Conservation (phyloP, 2,329 filamentous ascomycete genomes). For the Botrytis porri region DNA sequence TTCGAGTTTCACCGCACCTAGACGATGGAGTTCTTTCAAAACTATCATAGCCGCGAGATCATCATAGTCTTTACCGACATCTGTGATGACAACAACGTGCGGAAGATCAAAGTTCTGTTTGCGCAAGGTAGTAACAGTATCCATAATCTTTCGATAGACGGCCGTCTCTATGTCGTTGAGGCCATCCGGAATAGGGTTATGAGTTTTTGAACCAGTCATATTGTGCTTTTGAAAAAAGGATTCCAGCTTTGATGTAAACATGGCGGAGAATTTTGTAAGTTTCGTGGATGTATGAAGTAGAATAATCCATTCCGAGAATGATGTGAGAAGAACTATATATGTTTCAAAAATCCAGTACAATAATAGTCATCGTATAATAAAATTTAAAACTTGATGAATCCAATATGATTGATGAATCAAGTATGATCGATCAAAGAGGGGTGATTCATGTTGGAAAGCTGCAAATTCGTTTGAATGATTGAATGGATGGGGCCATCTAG, state of each 20-base stretch:
- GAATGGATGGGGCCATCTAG: background rate
- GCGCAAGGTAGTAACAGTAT: background rate
- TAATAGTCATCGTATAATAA: background rate
- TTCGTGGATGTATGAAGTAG: background rate
- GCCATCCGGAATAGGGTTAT: background rate
- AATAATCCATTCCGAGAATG: background rate
- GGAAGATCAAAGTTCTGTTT: constrained; percentile 16
- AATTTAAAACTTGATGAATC: background rate
- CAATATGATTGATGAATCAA: background rate
- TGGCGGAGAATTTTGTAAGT: background rate
- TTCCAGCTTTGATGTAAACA: background rate
- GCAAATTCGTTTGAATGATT: background rate
- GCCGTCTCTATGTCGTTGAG: background rate
- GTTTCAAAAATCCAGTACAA: background rate
- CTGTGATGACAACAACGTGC: constrained; percentile 32
- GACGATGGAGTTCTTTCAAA: constrained; percentile 33
- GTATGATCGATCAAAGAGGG: background rate
- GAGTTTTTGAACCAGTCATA: background rate
- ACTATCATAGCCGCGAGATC: constrained; percentile 34
- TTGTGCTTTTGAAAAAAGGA: background rate
- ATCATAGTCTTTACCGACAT: constrained; percentile 36
- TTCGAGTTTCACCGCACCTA: constrained; percentile 30
- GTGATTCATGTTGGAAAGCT: background rate
- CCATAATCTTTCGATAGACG: constrained; percentile 4
- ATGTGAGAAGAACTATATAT: background rate